Conservation (phyloP, 495 filamentous ascomycete species). For the Trichocladium uniseriatum region DNA sequence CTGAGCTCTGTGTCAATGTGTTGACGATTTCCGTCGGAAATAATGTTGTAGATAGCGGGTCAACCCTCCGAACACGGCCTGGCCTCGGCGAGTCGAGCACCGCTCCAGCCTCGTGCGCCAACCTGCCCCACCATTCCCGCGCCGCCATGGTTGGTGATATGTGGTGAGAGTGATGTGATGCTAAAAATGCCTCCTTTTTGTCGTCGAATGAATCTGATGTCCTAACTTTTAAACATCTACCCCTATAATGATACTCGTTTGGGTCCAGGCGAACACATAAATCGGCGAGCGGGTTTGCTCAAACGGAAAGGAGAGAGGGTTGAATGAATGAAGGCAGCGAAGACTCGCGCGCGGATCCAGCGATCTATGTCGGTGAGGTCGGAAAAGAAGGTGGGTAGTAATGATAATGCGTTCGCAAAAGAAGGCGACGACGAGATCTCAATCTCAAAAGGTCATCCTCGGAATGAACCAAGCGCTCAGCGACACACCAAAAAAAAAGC, state of each 20-base stretch:
- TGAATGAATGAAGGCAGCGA: neutral
- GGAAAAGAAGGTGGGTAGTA: constrained; percentile 12
- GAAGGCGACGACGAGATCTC: neutral
- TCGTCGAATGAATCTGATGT: neutral
- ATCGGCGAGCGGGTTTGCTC: neutral
- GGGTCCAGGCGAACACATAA: neutral
- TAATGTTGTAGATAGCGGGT: neutral
- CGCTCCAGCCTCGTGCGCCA: constrained; percentile 3
- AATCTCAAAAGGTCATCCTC: neutral
- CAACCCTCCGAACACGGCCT: neutral
- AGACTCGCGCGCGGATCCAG: neutral
- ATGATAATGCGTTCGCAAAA: neutral
- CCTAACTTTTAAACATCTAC: neutral
- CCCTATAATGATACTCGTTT: neutral
- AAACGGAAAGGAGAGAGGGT: neutral
- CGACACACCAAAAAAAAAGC: neutral
- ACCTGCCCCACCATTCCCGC: constrained; percentile 1
- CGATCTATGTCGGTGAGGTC: neutral
- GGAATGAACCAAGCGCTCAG: neutral
- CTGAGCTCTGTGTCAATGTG: neutral
- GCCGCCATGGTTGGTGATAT: neutral
- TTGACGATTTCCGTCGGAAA: neutral
- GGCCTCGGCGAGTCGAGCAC: neutral
- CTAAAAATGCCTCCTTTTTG: neutral
- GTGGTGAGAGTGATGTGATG: neutral